Evolutionary conservation across 1,139 yeast species (phyloP).

Genomic region (Nadsonia starkeyi-henricii): DNA sequence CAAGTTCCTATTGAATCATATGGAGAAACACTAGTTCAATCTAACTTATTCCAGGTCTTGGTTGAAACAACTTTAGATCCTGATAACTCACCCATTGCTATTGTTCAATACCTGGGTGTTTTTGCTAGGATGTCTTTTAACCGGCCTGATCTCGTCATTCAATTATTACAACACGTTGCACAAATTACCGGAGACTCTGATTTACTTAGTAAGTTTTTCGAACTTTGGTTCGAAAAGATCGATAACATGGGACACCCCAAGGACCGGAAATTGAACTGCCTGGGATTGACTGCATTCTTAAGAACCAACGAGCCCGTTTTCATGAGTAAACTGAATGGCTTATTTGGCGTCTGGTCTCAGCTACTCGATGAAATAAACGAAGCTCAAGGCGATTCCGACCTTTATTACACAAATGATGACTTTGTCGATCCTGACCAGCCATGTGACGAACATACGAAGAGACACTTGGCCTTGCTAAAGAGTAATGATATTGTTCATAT

Average conservation of each 20-base stretch:
- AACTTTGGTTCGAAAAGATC: slow-evolving; percentile 24
- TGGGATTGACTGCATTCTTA: slow-evolving; percentile 41
- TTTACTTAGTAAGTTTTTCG: slow-evolving; percentile 12
- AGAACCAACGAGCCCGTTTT: slow-evolving; percentile 22
- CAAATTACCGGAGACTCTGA: slow-evolving; percentile 17
- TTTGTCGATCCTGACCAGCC: slow-evolving; percentile 14
- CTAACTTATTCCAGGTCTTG: slow-evolving; percentile 6
- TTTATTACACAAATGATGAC: slow-evolving; percentile 17
- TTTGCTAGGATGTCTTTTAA: slow-evolving; percentile 40
- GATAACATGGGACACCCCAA: slow-evolving; percentile 54
- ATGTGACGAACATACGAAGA: slow-evolving; percentile 11
- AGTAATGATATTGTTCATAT: slow-evolving; percentile 16
- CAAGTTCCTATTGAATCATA: slow-evolving; percentile 2
- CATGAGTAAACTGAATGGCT: slow-evolving; percentile 23
- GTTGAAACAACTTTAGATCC: slow-evolving; percentile 3
- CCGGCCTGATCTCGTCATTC: slow-evolving; percentile 33
- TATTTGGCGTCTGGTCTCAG: slow-evolving; percentile 42
- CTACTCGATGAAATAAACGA: slow-evolving; percentile 57
- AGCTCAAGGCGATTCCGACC: slow-evolving; percentile 23
- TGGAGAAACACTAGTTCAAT: slow-evolving; percentile 3
- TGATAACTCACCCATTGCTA: slow-evolving; percentile 9
- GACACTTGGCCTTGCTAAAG: slow-evolving; percentile 10
- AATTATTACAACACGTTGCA: slow-evolving; percentile 1
- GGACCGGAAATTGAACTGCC: slow-evolving; percentile 44
- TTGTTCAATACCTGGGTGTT: slow-evolving; percentile 12